Conservation (phyloP, 2,329 filamentous ascomycete genomes). For the Diplodia corticola region DNA sequence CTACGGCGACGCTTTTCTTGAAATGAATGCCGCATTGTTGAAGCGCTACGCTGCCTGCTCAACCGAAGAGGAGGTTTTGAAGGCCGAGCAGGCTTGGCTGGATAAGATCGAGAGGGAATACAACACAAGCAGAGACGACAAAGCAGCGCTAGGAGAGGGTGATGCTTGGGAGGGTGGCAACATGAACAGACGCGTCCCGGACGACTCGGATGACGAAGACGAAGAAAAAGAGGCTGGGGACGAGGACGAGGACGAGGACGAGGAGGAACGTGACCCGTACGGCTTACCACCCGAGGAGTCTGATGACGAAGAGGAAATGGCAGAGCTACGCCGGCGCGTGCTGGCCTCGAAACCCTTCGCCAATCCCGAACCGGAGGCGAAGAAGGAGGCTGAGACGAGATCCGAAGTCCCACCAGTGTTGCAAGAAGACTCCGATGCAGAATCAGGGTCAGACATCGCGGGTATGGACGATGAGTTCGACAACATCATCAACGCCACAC, state of each 20-base stretch:
- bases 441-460: slow-evolving; percentile 67
- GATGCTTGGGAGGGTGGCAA: slow-evolving; percentile 94
- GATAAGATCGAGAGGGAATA: slow-evolving; percentile 89
- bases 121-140: slow-evolving; percentile 69
- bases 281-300: slow-evolving; percentile 72
- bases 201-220: slow-evolving; percentile 54
- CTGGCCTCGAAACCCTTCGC: slow-evolving; percentile 87
- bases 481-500: slow-evolving; percentile 87
- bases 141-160: slow-evolving; percentile 56
- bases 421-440: slow-evolving; percentile 62
- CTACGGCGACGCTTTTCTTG: slow-evolving; percentile 83
- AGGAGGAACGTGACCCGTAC: slow-evolving; percentile 65
- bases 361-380: slow-evolving; percentile 54
- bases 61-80: slow-evolving; percentile 80
- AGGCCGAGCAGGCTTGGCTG: slow-evolving; percentile 84
- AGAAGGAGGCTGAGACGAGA: slow-evolving; percentile 60
- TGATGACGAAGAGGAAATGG: slow-evolving; percentile 88
- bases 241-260: slow-evolving; percentile 40
- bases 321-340: slow-evolving; percentile 85
- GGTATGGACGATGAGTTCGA: slow-evolving; percentile 81
- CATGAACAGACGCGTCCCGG: slow-evolving; percentile 64
- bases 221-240: slow-evolving; percentile 45
- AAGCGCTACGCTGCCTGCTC: slow-evolving; percentile 82
- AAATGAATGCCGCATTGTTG: slow-evolving; percentile 83
- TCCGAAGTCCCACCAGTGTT: slow-evolving; percentile 43